Base-by-base conservation (phyloP, 208 protist species). In the Porcisia hertigi region DNA sequence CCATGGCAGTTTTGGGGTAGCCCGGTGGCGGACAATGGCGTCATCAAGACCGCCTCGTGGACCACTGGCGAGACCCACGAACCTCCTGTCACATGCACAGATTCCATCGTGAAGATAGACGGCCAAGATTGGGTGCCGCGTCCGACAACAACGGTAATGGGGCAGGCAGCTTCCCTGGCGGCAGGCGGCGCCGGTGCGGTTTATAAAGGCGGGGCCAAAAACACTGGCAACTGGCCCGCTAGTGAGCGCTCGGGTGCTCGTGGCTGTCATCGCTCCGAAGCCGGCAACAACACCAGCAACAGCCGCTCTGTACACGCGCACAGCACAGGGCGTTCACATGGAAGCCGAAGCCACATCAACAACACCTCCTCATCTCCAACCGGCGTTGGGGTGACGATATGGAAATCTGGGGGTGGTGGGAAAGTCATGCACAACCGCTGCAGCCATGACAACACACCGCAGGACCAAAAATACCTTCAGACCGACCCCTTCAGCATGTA, bases 401-500 rank as follows among this genome's bases (percentile, higher is more conserved):
- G 20, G 12, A 52, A 30, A 20, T 18, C 14, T 34, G 43, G 59
- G 23, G 54, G 60, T 58, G 73, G 72, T 43, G 47, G 65, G 25
- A 16, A 71, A 4, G 39, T 18, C 45, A 41, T 5, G 43, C 43
- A 20, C 55, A 73, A 25, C 39, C 71, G 77, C 59, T 76, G 76
- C 71, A 86, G 81, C 74, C 77, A 86, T 53, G 81, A 86, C 59
- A 86, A 86, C 73, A 86, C 81, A 3, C 81, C 81, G 45, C 81
- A 86, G 75, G 73, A 86, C 30, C 69, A 83, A 69, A 86, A 86
- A 59, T 88, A 88, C 69, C 65, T 78, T 39, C 84, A 88, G 69
- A 82, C 76, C 2, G 74, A 88, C 45, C 84, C 84, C 11, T 88
- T 88, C 71, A 88, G 84, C 77, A 85, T 82, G 80, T 88, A 88